Evolutionary conservation across 129 eudicot genomes (phyloP).

Genomic region (Rutidosis leptorrhynchoides): DNA sequence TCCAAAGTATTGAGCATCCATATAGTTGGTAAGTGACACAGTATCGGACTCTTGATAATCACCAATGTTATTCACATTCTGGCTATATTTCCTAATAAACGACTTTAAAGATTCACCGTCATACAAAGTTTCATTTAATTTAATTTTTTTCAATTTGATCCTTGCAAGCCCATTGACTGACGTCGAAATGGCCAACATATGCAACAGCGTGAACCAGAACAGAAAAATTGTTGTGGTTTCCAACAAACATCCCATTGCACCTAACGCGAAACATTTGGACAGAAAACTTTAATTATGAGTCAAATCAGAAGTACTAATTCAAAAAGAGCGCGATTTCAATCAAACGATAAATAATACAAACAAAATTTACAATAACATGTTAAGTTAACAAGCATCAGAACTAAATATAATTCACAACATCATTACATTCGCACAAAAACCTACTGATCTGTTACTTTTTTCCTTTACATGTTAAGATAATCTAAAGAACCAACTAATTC

Average conservation of each 20-base stretch:
- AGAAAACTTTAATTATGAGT: not conserved
- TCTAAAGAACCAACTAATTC: not conserved
- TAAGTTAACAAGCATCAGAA: not conserved
- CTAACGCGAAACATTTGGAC: not conserved
- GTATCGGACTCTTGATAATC: constrained; percentile 35
- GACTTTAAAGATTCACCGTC: constrained; percentile 29
- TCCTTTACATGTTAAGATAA: not conserved
- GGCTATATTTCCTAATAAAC: constrained; percentile 28
- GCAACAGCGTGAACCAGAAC: constrained; percentile 24
- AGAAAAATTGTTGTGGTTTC: constrained; percentile 24
- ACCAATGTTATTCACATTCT: constrained; percentile 16
- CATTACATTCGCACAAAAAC: not conserved
- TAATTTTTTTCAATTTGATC: constrained; percentile 46
- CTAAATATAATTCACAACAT: not conserved
- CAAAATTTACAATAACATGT: not conserved
- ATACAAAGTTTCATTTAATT: constrained; percentile 33
- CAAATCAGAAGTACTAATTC: not conserved
- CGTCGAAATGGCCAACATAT: constrained; percentile 24
- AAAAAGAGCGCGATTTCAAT: not conserved
- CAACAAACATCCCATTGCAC: constrained; percentile 30
- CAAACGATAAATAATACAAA: not conserved
- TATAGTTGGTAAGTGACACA: constrained; percentile 45
- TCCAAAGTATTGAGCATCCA: constrained; percentile 25
- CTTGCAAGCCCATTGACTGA: constrained; percentile 44
- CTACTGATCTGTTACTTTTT: not conserved